phyloP scores from a whole-genome alignment of 2,329 filamentous ascomycete species.

The Orbilia quercus region DNA sequence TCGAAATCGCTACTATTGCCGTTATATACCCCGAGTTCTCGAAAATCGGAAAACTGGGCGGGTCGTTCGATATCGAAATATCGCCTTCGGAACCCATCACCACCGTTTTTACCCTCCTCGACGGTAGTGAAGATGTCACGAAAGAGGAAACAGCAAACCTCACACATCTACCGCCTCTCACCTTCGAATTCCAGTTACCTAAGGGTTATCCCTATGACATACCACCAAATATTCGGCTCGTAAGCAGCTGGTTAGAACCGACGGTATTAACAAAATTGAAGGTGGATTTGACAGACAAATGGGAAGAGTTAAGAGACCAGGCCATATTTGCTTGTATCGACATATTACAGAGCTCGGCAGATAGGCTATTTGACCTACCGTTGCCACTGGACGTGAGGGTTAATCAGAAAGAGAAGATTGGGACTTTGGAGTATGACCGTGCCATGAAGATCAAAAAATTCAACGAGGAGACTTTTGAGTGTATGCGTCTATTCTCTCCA shows the following conservation, averaged over 20 bases:
- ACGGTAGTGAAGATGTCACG: constrained; percentile 63
- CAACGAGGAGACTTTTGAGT: constrained; percentile 61
- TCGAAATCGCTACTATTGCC: constrained; percentile 71
- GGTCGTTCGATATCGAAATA: constrained; percentile 58
- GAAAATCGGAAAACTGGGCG: constrained; percentile 69
- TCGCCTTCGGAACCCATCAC: constrained; percentile 57
- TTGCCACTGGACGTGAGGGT: constrained; percentile 65
- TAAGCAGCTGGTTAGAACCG: constrained; percentile 70
- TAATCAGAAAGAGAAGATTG: constrained; percentile 72
- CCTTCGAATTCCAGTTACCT: constrained; percentile 69
- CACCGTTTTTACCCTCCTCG: constrained; percentile 68
- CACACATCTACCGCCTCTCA: constrained; percentile 70
- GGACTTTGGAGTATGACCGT: constrained; percentile 81
- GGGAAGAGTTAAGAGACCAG: constrained; percentile 73
- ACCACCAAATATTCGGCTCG: constrained; percentile 68
- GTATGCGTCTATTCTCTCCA: constrained; percentile 22
- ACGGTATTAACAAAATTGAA: constrained; percentile 67
- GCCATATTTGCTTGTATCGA: constrained; percentile 74
- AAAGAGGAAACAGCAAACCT: constrained; percentile 49
- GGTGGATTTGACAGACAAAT: constrained; percentile 68
- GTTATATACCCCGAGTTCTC: constrained; percentile 77
- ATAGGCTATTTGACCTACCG: constrained; percentile 71
- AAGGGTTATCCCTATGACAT: constrained; percentile 69
- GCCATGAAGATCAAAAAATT: constrained; percentile 83
- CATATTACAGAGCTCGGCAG: constrained; percentile 70